Conservation (phyloP, 805 yeast species). For the Priceomyces melissophilus region DNA sequence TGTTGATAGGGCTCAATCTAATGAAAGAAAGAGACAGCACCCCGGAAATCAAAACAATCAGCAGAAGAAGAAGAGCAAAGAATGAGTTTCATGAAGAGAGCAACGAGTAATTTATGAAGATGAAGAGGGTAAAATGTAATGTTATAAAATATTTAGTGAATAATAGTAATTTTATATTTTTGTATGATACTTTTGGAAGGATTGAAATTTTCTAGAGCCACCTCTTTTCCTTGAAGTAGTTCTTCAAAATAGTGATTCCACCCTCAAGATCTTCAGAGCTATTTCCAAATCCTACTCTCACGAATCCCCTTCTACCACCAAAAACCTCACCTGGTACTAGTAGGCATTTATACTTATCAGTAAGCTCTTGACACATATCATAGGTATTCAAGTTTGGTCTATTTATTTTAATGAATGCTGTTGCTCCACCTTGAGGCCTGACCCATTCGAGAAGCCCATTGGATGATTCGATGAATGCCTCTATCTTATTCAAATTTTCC, state of each 20-base stretch:
- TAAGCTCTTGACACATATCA: slow-evolving; percentile 33
- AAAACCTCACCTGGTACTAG: slow-evolving; percentile 52
- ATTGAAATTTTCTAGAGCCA: neutral
- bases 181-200: neutral
- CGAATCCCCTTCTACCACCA: slow-evolving; percentile 33
- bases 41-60: slow-evolving; percentile 8
- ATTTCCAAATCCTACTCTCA: slow-evolving; percentile 51
- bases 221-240: slow-evolving; percentile 7
- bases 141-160: neutral
- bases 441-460: slow-evolving; percentile 36
- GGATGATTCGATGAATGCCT: slow-evolving; percentile 26
- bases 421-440: slow-evolving; percentile 48
- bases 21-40: slow-evolving; percentile 16
- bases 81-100: slow-evolving; percentile 4
- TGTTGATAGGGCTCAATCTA: slow-evolving; percentile 11
- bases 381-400: slow-evolving; percentile 25
- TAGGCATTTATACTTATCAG: slow-evolving; percentile 30
- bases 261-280: slow-evolving; percentile 26
- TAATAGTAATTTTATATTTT: neutral
- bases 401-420: slow-evolving; percentile 39
- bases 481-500: slow-evolving; percentile 33
- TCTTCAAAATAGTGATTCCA: slow-evolving; percentile 28
- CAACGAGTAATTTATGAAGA: neutral
- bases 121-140: neutral
- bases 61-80: slow-evolving; percentile 17